A percentile compares a stretch with the other conserved stretches of the same genome.
These are phyloP conservation scores for Globisporangium solare DNA, from an alignment of 352 stramenopile species.

Conservation along the genomic window DNA sequence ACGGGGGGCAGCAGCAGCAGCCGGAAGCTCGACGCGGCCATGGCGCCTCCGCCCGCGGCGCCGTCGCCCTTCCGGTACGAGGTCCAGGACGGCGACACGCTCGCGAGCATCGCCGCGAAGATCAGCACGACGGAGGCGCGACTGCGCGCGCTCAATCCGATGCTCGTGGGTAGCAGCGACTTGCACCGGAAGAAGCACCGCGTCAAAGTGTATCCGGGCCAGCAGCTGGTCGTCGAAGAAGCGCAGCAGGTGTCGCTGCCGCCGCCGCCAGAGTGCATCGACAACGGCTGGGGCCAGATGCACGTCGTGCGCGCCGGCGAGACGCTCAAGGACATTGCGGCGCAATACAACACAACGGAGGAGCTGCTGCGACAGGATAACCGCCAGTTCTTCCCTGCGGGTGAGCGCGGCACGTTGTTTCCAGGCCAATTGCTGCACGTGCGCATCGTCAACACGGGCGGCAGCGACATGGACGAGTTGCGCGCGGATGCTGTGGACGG, in stretches of 20 bases:
- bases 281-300: slow-evolving; percentile 84
- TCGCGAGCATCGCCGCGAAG: slow-evolving; percentile 60
- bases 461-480: slow-evolving; percentile 37
- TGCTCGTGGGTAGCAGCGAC: slow-evolving; percentile 24
- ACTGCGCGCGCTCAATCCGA: slow-evolving; percentile 65
- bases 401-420: slow-evolving; percentile 62
- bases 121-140: slow-evolving; percentile 49
- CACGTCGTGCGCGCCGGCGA: slow-evolving; percentile 70
- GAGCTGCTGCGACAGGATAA: slow-evolving; percentile 80
- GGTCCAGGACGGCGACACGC: slow-evolving; percentile 57
- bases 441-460: slow-evolving; percentile 66
- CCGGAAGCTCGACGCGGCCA: slow-evolving; percentile 7
- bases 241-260: slow-evolving; percentile 61
- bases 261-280: slow-evolving; percentile 70
- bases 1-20: slow-evolving; percentile 21
- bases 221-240: slow-evolving; percentile 76
- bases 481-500: not conserved
- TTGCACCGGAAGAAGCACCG: slow-evolving; percentile 25
- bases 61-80: slow-evolving; percentile 70
- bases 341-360: slow-evolving; percentile 78
- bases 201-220: slow-evolving; percentile 61
- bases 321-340: slow-evolving; percentile 59
- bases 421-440: slow-evolving; percentile 76
- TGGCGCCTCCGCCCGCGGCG: slow-evolving; percentile 23
- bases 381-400: slow-evolving; percentile 69